Conservation (phyloP, 1,284 basidiomycete genomes). For the Fomitopsis schrenkii region DNA sequence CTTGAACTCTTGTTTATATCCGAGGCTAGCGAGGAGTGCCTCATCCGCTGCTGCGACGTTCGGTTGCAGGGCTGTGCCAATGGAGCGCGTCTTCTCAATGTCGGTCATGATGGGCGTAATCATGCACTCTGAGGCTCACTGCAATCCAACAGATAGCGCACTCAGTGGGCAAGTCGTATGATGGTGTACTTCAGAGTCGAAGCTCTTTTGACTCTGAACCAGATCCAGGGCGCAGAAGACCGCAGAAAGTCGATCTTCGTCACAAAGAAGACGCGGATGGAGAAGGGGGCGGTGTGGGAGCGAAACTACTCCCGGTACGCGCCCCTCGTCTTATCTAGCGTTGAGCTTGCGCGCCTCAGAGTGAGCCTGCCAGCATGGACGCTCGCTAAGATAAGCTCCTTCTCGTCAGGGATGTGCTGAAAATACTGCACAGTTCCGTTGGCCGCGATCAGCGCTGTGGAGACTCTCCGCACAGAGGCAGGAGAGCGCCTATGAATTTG, state of each 20-base stretch:
- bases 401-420: background rate
- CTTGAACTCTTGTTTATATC: slow-evolving; percentile 45
- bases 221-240: background rate
- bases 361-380: background rate
- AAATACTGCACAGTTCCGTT: background rate
- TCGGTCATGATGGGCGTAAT: background rate
- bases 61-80: background rate
- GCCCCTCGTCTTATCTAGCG: background rate
- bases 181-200: background rate
- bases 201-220: background rate
- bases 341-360: background rate
- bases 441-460: background rate
- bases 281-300: background rate
- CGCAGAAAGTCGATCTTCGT: background rate
- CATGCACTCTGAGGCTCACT: background rate
- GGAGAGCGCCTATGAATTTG: background rate
- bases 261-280: background rate
- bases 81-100: background rate
- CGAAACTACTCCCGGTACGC: background rate
- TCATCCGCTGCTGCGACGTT: slow-evolving; percentile 20
- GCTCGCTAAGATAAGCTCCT: background rate
- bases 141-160: background rate
- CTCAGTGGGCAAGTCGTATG: background rate
- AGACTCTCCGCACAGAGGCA: background rate
- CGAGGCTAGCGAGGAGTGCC: slow-evolving; percentile 26